Evolutionary conservation across 1,139 yeast genomes (phyloP).

Genomic region (Maudiozyma humilis): DNA sequence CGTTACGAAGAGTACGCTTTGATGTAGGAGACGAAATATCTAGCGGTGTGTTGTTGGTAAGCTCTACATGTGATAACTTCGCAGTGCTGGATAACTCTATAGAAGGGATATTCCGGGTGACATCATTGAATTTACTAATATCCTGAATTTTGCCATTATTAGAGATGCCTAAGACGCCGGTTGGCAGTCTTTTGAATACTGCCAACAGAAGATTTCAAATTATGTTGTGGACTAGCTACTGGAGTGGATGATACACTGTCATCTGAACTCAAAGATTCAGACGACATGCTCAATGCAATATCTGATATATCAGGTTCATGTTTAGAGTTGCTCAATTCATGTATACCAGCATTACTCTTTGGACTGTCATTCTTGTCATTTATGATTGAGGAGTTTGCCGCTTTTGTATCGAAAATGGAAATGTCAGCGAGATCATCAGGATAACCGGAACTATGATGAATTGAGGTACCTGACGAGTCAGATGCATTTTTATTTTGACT

Average conservation of each 20-base stretch:
- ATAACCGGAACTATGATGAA: too few relatives aligned
- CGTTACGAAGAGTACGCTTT: neutral
- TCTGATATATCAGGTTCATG: neutral
- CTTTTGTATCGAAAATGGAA: too few relatives aligned
- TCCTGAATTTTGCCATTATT: constrained; percentile 5
- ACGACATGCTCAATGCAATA: constrained; percentile 5
- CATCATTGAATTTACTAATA: too few relatives aligned
- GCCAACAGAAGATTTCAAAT: neutral
- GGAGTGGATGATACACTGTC: constrained; percentile 12
- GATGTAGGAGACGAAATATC: neutral
- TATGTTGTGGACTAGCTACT: constrained; percentile 10
- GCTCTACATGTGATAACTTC: too few relatives aligned
- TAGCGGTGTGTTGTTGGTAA: neutral
- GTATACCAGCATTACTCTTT: too few relatives aligned
- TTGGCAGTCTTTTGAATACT: neutral
- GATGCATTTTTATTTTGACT: too few relatives aligned
- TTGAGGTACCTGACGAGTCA: too few relatives aligned
- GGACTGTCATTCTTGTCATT: too few relatives aligned
- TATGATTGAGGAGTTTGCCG: too few relatives aligned
- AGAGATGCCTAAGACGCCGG: constrained; percentile 16
- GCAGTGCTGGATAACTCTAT: too few relatives aligned
- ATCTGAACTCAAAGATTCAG: constrained; percentile 3
- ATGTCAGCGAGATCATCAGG: neutral
- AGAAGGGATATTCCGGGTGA: neutral
- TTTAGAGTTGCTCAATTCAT: too few relatives aligned